A percentile compares a stretch with the other conserved stretches of the same genome.
These are phyloP conservation scores for Dothiorella sarmentorum DNA, from an alignment of 2,329 filamentous ascomycete genomes.

Conservation along the genomic window DNA sequence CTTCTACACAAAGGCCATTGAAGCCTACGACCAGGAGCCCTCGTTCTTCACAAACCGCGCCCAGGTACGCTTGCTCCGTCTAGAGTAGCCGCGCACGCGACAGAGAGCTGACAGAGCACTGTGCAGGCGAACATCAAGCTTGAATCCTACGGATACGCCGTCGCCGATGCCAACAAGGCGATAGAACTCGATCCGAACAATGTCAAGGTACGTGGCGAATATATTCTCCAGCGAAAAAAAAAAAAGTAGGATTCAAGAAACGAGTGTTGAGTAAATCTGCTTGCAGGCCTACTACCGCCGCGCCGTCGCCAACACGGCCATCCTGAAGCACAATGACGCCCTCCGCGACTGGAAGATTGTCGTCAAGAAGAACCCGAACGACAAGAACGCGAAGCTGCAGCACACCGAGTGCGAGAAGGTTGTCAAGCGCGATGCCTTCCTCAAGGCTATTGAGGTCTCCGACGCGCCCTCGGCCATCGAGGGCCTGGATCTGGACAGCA, in stretches of 20 bases:
- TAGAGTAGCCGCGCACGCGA: constrained; percentile 23
- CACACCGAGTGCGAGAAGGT: constrained; percentile 92
- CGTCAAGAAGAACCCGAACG: constrained; percentile 78
- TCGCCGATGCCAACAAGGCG: constrained; percentile 85
- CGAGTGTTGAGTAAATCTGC: background rate
- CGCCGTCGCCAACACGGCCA: constrained; percentile 87
- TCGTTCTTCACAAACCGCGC: constrained; percentile 93
- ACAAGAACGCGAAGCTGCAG: constrained; percentile 89
- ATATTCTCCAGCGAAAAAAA: no score
- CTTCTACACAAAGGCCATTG: constrained; percentile 83
- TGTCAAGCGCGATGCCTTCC: constrained; percentile 86
- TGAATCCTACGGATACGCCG: constrained; percentile 90
- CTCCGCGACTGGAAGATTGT: constrained; percentile 90
- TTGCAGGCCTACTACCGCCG: constrained; percentile 85
- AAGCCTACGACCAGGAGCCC: constrained; percentile 75
- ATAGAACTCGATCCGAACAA: constrained; percentile 85
- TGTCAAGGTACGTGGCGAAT: constrained; percentile 66
- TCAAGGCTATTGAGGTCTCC: constrained; percentile 88
- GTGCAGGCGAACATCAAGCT: constrained; percentile 88
- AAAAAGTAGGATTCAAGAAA: no score
- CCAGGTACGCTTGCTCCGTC: constrained; percentile 59
- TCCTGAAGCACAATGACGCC: constrained; percentile 82
- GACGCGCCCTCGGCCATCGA: constrained; percentile 91
- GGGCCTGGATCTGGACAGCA: constrained; percentile 81
- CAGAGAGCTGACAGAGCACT: constrained; percentile 23